Base-by-base conservation (phyloP, 31 red algal species). In the Odonthalia washingtoniensis region DNA sequence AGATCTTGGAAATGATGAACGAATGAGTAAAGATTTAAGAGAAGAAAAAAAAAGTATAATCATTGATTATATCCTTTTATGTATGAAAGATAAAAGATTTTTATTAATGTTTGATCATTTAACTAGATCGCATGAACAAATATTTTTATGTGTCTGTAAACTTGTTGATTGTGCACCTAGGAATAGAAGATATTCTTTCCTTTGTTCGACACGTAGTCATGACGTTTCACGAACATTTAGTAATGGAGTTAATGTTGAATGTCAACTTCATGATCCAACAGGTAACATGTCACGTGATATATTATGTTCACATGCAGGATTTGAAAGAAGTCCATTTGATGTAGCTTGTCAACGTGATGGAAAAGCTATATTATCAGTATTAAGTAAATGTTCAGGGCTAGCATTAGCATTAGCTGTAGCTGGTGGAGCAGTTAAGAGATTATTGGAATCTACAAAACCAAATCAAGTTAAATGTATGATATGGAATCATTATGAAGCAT, bases 341-440 rank as follows among this genome's bases (percentile, higher is more conserved):
- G 78, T 61, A 37, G 18, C 62, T 24, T 90, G 87, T 46, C 69
- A 44, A 1, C 52, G 38, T 37, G 44, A 68, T 52, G 78, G 62
- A 28, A 74, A 32, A 14, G 41, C 70, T 37, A 28, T 53, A 40
- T 65, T 30, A 24, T 36, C 78, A 24, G 78, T 90, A 4, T 63
- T 90, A 70, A n/a, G 46, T 12, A 82, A 64, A 69, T 90, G 87
- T 46, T 62, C 70, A 1, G 87, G 87, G 36, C 65, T 90, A 43
- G 78, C 87, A 34, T 77, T 90, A 27, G 66, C 78, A 5, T 45
- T 90, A n/a, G 87, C 87, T 2, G 87, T 90, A 30, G 87, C 78
- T 21, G 87, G 87, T 17, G 87, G 87, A 2, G 87, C 87, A 3
- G 67, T 90, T 46, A 90, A 90, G 40, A 65, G 87, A 42, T 72